A percentile compares a stretch with the other conserved stretches of the same genome.
phyloP scores from a whole-genome alignment of 1,284 basidiomycete species.

The Papiliotrema nemorosa region DNA sequence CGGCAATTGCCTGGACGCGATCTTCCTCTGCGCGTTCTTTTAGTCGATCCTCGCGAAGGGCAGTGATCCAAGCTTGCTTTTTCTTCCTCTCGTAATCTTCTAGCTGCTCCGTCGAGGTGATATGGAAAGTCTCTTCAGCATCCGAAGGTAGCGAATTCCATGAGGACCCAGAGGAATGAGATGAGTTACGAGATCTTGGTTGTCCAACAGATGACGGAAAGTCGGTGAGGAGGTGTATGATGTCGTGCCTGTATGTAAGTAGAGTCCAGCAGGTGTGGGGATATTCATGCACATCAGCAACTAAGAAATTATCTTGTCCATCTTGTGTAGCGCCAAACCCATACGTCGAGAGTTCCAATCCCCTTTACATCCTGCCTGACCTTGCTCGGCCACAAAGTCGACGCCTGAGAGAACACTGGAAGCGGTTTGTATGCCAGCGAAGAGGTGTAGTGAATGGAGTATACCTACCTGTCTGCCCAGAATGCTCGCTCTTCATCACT shows the following conservation, averaged over 20 bases:
- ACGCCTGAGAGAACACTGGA: neutral
- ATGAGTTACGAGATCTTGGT: conserved; percentile 8
- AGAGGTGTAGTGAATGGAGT: neutral
- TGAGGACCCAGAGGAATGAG: conserved; percentile 17
- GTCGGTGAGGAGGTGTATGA: conserved; percentile 64
- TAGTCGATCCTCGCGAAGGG: conserved; percentile 61
- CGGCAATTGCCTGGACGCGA: conserved; percentile 48
- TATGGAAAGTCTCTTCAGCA: conserved; percentile 72
- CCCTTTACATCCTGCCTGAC: too few relatives aligned
- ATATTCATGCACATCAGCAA: neutral
- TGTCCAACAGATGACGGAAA: conserved; percentile 8
- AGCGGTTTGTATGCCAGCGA: neutral
- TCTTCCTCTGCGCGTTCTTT: conserved; percentile 47
- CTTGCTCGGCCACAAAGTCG: too few relatives aligned
- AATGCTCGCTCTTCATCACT: conserved; percentile 17
- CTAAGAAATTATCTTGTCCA: too few relatives aligned
- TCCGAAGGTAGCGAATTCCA: conserved; percentile 80
- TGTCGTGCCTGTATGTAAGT: conserved; percentile 64
- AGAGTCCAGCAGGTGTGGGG: too few relatives aligned
- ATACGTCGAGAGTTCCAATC: too few relatives aligned
- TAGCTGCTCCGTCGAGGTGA: conserved; percentile 62
- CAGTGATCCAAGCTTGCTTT: conserved; percentile 61
- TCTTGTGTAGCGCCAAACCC: too few relatives aligned
- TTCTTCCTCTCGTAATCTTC: conserved; percentile 63
- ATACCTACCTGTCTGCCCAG: conserved; percentile 40